Conservation (phyloP, 2,329 filamentous ascomycete genomes). For the Chaetomium strumarium region DNA sequence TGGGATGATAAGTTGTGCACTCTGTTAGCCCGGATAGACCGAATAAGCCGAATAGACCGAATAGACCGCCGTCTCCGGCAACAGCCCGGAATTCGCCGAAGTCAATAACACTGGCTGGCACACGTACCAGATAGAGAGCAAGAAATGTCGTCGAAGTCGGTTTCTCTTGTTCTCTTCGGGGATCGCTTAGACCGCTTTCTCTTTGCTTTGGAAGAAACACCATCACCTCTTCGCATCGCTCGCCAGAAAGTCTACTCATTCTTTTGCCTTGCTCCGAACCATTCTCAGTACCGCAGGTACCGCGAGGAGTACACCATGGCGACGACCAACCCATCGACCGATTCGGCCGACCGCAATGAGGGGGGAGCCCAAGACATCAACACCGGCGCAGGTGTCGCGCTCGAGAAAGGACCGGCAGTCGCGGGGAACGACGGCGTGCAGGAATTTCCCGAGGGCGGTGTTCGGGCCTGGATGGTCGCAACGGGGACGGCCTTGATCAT, state of each 20-base stretch:
- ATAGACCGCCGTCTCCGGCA: not conserved
- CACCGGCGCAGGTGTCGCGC: no score
- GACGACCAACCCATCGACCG: not conserved
- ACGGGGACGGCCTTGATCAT: not conserved
- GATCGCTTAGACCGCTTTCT: no score
- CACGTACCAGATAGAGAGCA: not conserved
- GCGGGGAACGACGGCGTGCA: not conserved
- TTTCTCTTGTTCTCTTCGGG: no score
- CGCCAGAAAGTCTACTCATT: no score
- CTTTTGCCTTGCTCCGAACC: no score
- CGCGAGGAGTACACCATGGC: not conserved
- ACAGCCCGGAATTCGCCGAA: not conserved
- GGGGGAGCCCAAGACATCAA: not conserved
- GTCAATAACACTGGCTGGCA: not conserved
- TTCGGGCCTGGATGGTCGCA: not conserved
- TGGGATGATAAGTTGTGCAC: no score
- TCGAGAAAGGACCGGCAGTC: not conserved
- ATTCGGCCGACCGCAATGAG: not conserved
- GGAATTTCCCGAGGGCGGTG: not conserved
- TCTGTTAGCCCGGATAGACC: no score
- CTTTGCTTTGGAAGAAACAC: no score
- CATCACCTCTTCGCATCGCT: no score
- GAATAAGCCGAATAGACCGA: not conserved
- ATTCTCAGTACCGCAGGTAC: no score
- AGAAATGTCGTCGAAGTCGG: no score